These are phyloP conservation scores for Pythium vanterpoolii DNA, from an alignment of 352 stramenopile species.

Conservation along the genomic window DNA sequence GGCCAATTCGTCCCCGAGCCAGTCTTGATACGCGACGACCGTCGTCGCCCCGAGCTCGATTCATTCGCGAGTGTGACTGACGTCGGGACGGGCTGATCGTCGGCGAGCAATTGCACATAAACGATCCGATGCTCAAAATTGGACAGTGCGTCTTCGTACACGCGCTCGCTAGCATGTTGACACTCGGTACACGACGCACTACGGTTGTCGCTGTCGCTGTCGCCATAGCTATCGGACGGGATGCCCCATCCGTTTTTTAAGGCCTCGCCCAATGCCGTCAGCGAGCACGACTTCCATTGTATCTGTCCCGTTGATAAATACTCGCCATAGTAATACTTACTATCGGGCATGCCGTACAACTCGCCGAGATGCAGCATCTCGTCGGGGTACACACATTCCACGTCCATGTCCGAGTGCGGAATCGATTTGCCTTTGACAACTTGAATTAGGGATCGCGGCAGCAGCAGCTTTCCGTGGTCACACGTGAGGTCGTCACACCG, in stretches of 20 bases:
- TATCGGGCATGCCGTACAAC: constrained; percentile 50
- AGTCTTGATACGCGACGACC: constrained; percentile 61
- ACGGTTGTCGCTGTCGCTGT: constrained; percentile 23
- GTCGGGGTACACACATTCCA: constrained; percentile 57
- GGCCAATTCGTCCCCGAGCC: constrained; percentile 45
- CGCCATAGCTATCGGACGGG: constrained; percentile 28
- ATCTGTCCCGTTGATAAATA: constrained; percentile 20
- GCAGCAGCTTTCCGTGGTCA: constrained; percentile 48
- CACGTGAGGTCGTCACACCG: constrained; percentile 39
- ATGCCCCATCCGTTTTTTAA: constrained; percentile 12
- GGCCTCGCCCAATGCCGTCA: constrained; percentile 34
- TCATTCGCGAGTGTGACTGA: constrained; percentile 41
- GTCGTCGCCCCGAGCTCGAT: constrained; percentile 38
- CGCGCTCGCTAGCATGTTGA: constrained; percentile 36
- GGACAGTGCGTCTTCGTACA: constrained; percentile 42
- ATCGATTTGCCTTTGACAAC: constrained; percentile 41
- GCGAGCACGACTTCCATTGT: constrained; percentile 44
- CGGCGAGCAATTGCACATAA: constrained; percentile 52
- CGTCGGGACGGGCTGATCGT: constrained; percentile 50
- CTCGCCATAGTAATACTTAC: constrained; percentile 49
- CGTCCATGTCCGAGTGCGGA: constrained; percentile 37
- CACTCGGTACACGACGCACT: constrained; percentile 53
- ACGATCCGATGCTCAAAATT: constrained; percentile 69
- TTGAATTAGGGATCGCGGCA: constrained; percentile 43
- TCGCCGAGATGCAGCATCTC: constrained; percentile 59